phyloP scores from a whole-genome alignment of 2,329 filamentous ascomycete species.

The Penicillium sp. region DNA sequence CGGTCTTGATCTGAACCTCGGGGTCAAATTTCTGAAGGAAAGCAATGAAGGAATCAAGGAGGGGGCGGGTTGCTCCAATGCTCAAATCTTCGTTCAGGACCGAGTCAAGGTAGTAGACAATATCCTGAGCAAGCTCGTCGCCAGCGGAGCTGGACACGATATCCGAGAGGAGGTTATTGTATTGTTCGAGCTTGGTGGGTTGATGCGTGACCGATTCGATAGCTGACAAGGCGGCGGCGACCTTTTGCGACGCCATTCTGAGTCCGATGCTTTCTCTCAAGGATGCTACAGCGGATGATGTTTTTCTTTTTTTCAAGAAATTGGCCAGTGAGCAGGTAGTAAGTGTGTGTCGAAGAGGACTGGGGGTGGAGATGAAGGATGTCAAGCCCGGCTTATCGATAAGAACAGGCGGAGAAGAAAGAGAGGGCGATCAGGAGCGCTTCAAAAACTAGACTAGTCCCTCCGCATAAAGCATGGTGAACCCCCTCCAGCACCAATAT shows the following conservation, averaged over 20 bases:
- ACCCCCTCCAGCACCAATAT: too few relatives aligned
- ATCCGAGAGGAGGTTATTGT: conserved; percentile 52
- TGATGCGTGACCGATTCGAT: conserved; percentile 46
- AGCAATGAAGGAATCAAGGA: conserved; percentile 65
- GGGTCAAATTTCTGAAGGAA: conserved; percentile 48
- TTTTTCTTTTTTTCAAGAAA: too few relatives aligned
- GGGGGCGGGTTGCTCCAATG: conserved; percentile 66
- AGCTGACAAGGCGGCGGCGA: conserved; percentile 44
- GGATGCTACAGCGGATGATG: background rate
- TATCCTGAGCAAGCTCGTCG: conserved; percentile 51
- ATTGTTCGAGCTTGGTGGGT: conserved; percentile 49
- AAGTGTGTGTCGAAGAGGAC: background rate
- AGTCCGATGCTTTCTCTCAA: background rate
- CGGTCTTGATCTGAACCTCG: conserved; percentile 68
- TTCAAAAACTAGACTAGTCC: too few relatives aligned
- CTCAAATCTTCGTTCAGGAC: conserved; percentile 65
- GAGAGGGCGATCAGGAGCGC: too few relatives aligned
- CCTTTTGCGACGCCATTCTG: conserved; percentile 46
- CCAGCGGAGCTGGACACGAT: conserved; percentile 45
- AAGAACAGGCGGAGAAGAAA: conserved; percentile 8
- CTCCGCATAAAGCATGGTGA: too few relatives aligned
- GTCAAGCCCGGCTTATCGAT: conserved; percentile 8
- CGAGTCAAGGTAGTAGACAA: conserved; percentile 63
- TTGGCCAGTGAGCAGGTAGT: too few relatives aligned
- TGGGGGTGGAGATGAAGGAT: conserved; percentile 2